Percentiles rank a stretch among this genome's conserved stretches.
phyloP scores from a whole-genome alignment of 805 yeast species.

The Candida verbasci region DNA sequence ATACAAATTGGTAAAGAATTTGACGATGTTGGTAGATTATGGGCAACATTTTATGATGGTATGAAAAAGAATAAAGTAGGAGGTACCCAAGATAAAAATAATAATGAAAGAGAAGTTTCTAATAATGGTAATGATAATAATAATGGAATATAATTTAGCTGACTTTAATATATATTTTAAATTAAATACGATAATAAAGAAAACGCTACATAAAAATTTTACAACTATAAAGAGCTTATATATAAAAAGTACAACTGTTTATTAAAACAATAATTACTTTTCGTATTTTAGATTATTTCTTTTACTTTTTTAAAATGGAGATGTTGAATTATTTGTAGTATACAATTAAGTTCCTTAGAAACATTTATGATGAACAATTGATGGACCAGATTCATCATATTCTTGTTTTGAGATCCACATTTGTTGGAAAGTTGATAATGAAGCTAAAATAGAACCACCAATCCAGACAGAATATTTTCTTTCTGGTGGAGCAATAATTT shows the following conservation, averaged over 20 bases:
- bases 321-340: too few species aligned
- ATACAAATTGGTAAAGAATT: slow-evolving; percentile 75
- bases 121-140: neutral
- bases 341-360: slow-evolving; percentile 46
- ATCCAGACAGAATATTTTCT: slow-evolving; percentile 99
- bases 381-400: slow-evolving; percentile 99
- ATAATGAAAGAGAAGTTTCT: neutral
- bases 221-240: neutral
- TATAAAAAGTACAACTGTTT: neutral
- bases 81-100: neutral
- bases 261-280: neutral
- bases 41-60: slow-evolving; percentile 66
- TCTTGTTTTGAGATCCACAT: slow-evolving; percentile 88
- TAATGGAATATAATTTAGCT: too few species aligned
- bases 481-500: slow-evolving; percentile 99
- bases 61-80: slow-evolving; percentile 13
- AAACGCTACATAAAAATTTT: slow-evolving; percentile 4
- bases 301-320: neutral
- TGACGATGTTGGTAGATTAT: slow-evolving; percentile 63
- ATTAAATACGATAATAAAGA: too few species aligned
- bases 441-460: slow-evolving; percentile 99
- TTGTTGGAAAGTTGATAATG: slow-evolving; percentile 99
- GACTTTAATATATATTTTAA: too few species aligned
- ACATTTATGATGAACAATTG: slow-evolving; percentile 96
- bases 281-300: neutral